Evolutionary conservation across 2,329 filamentous ascomycete species (phyloP).

Genomic region (Hymenoscyphus albidus): DNA sequence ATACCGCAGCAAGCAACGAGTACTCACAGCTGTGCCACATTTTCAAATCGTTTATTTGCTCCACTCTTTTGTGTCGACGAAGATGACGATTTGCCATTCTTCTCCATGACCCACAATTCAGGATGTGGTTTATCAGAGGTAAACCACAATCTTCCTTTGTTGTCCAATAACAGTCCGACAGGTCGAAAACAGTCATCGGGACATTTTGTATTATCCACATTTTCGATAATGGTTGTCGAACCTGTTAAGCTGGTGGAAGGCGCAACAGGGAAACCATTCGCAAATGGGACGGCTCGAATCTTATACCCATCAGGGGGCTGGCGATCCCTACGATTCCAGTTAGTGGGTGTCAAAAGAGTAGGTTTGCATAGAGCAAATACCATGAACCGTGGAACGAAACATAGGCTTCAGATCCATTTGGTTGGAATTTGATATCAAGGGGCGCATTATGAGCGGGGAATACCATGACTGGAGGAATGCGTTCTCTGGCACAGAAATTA

Average conservation of each 20-base stretch:
- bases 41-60: slow-evolving; percentile 1
- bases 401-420: slow-evolving; percentile 55
- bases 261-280: slow-evolving; percentile 41
- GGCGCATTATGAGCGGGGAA: slow-evolving; percentile 67
- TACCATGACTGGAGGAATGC: slow-evolving; percentile 51
- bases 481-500: slow-evolving; percentile 42
- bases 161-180: slow-evolving; percentile 52
- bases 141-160: slow-evolving; percentile 19
- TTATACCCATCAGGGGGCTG: slow-evolving; percentile 45
- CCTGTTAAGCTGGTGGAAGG: slow-evolving; percentile 44
- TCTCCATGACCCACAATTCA: slow-evolving; percentile 58
- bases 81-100: slow-evolving; percentile 1
- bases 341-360: neutral
- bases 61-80: slow-evolving; percentile 6
- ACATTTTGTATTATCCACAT: slow-evolving; percentile 50
- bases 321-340: slow-evolving; percentile 49
- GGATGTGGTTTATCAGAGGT: slow-evolving; percentile 19
- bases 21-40: slow-evolving; percentile 4
- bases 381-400: slow-evolving; percentile 46
- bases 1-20: neutral
- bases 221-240: slow-evolving; percentile 51
- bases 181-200: slow-evolving; percentile 59
- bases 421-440: slow-evolving; percentile 65
- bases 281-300: slow-evolving; percentile 42
- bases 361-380: slow-evolving; percentile 8